These are phyloP conservation scores for Tulasnella sp. DNA, from an alignment of 768 basidiomycete species.

Conservation along the genomic window DNA sequence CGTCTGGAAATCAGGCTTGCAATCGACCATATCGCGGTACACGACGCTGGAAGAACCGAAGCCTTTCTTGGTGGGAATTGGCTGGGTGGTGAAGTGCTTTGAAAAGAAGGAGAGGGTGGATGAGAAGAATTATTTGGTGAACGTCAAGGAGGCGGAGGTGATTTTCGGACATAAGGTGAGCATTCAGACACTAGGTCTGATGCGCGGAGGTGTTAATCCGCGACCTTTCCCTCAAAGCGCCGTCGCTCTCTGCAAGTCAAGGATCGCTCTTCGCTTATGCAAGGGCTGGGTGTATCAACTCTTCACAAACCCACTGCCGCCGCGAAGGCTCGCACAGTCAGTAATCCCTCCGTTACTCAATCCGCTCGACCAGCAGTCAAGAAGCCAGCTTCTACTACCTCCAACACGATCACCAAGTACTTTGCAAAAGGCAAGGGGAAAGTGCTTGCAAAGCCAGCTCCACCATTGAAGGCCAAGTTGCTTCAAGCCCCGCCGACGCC, in stretches of 20 bases:
- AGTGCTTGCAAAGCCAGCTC: neutral
- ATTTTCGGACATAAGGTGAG: constrained; percentile 64
- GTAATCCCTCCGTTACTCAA: constrained; percentile 34
- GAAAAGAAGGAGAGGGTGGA: constrained; percentile 63
- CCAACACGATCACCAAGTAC: constrained; percentile 6
- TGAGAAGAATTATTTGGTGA: constrained; percentile 61
- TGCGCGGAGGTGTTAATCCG: neutral
- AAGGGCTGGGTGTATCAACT: neutral
- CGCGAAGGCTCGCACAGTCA: neutral
- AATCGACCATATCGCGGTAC: constrained; percentile 69
- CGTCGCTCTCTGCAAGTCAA: constrained; percentile 17
- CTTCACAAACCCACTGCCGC: neutral
- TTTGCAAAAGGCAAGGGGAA: neutral
- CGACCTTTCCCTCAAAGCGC: neutral
- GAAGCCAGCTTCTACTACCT: neutral
- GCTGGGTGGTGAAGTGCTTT: constrained; percentile 84
- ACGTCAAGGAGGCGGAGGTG: constrained; percentile 54
- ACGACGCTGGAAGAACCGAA: constrained; percentile 67
- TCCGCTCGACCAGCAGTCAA: neutral
- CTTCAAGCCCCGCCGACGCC: constrained; percentile 4
- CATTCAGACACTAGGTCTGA: neutral
- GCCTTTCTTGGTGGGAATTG: constrained; percentile 75
- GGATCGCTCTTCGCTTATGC: constrained; percentile 6
- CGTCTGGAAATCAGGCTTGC: constrained; percentile 76
- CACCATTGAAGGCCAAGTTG: constrained; percentile 7